Conservation (phyloP, 345 rosid genomes). For the Rhodamnia rubescens region DNA sequence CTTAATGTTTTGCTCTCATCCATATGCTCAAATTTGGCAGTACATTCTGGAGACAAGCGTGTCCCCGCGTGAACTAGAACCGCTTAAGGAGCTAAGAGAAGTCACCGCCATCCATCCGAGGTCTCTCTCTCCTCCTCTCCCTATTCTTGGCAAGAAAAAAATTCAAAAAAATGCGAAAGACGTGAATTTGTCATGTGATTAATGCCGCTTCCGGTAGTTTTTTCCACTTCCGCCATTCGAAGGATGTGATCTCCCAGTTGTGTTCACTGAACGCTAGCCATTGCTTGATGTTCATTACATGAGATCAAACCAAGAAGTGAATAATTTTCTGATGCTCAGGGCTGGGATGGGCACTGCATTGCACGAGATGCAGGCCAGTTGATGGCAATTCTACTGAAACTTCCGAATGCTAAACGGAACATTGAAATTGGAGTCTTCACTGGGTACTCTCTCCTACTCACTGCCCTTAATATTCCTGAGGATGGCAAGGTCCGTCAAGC, state of each 20-base stretch:
- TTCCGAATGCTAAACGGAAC: slow-evolving; percentile 41
- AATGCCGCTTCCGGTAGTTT: not conserved
- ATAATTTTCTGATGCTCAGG: not conserved
- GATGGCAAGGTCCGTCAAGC: slow-evolving; percentile 38
- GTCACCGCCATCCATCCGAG: slow-evolving; percentile 41
- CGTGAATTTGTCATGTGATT: not conserved
- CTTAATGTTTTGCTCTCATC: not conserved
- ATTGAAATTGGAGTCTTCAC: slow-evolving; percentile 74
- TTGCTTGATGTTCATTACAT: not conserved
- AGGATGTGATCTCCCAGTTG: not conserved
- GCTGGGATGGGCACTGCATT: slow-evolving; percentile 36
- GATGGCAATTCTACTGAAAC: slow-evolving; percentile 39
- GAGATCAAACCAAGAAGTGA: not conserved
- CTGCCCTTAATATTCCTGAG: slow-evolving; percentile 60
- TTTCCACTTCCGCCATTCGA: not conserved
- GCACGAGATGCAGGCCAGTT: slow-evolving; percentile 71
- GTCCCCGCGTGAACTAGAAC: slow-evolving; percentile 47
- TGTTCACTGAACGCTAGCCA: not conserved
- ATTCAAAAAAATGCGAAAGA: not conserved
- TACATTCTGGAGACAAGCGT: slow-evolving; percentile 59
- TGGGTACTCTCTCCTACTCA: slow-evolving; percentile 77
- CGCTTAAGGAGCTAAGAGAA: slow-evolving; percentile 49
- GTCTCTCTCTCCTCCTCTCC: not conserved
- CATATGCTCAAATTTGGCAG: slow-evolving; percentile 14
- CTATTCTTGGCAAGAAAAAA: not conserved